Conservation (phyloP, 805 yeast genomes). For the Saccharomycopsis malanga region DNA sequence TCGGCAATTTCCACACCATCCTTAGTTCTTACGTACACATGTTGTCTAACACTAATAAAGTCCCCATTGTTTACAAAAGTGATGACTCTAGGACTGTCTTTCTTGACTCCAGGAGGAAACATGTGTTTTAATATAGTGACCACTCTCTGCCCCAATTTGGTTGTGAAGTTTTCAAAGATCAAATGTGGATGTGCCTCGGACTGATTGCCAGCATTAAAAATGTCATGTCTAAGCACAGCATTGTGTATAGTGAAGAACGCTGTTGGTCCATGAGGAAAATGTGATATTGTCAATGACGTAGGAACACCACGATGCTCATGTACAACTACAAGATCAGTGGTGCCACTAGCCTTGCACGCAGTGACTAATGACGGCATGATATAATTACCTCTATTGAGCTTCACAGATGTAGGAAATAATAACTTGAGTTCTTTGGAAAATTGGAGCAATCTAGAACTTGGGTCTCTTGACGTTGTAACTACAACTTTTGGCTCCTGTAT, state of each 20-base stretch:
- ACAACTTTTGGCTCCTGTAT: constrained; percentile 83
- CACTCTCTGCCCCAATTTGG: constrained; percentile 76
- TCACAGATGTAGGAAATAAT: constrained; percentile 80
- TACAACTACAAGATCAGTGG: constrained; percentile 76
- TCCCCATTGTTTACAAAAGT: constrained; percentile 89
- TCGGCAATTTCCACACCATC: constrained; percentile 90
- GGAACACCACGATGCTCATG: constrained; percentile 99
- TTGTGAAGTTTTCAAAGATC: constrained; percentile 81
- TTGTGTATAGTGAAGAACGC: constrained; percentile 91
- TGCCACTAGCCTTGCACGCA: constrained; percentile 73
- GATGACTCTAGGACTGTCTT: constrained; percentile 83
- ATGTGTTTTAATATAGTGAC: constrained; percentile 75
- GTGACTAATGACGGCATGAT: constrained; percentile 77
- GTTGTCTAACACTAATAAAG: constrained; percentile 91
- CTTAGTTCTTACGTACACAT: constrained; percentile 81
- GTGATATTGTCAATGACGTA: constrained; percentile 84
- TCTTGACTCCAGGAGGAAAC: constrained; percentile 95
- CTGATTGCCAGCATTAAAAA: constrained; percentile 76
- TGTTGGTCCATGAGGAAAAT: constrained; percentile 97
- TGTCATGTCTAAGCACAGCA: constrained; percentile 90
- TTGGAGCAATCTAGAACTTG: constrained; percentile 76
- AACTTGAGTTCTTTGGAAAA: constrained; percentile 89
- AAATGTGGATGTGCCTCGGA: constrained; percentile 92
- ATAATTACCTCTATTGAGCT: constrained; percentile 90
- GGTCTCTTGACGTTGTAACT: constrained; percentile 91